Evolutionary conservation across 768 basidiomycete species (phyloP), one percentile per base, ranked within the genome.

Genomic region (Boletus coccyginus): DNA sequence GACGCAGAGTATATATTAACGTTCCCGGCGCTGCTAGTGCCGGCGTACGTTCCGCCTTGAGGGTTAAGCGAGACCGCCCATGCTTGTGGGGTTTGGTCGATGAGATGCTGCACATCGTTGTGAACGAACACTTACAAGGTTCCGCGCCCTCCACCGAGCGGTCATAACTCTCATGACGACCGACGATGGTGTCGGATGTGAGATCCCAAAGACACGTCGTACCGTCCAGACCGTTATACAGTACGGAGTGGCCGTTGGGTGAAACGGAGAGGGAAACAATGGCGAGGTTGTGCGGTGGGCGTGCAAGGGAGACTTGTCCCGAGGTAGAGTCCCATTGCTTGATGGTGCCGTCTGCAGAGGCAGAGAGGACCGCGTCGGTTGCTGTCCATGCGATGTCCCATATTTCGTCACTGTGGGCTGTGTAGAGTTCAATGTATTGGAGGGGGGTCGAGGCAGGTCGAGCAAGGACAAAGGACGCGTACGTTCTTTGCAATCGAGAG

Each of bases 31-130:
- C 80, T 80, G 41, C 85, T 88, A 0, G 87, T 85, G 6, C 88
- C 85, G 1, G 88, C 87, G 61, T 90, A 94, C 3, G 84, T 88
- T 42, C 78, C 81, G 54, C 83, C 83, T 59, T 78, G 77, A 0
- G 94, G 94, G 65, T 90, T 83, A 16, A 97, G 71, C 13, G 93
- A 92, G 13, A 92, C 84, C 1, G 87, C 85, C 89, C 90, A 97
- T 13, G 93, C 94, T 88, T 54, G 33, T 39, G 42, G 17, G 5
- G 46, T 27, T 44, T 51, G 49, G 35, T 35, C 24, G 46, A 50
- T 39, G 33, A 52, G 16, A 55, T 3, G 17, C 32, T n/a, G 55
- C 43, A 21, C 16, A 44, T 51, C 10, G 36, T 44, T 13, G 31
- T 17, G 39, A 56, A 45, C 24, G 19, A 45, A 38, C 17, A 80